These are phyloP conservation scores for Raphidocelis subcapitata DNA, from an alignment of 139 green algal species.

Conservation along the genomic window DNA sequence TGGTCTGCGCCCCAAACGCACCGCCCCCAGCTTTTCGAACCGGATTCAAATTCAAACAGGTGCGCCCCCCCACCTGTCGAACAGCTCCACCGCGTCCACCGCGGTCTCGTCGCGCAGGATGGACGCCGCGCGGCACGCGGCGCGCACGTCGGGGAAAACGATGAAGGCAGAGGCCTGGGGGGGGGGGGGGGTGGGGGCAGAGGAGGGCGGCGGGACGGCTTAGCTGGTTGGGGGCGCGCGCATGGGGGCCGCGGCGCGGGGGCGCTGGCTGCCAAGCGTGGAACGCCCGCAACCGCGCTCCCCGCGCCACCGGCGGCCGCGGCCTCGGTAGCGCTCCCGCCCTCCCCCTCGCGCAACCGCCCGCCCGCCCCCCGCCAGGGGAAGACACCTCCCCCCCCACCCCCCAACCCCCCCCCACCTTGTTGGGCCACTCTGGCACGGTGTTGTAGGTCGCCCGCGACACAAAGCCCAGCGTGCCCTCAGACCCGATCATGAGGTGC, in stretches of 20 bases:
- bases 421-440: constrained; percentile 29
- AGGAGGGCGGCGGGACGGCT: constrained; percentile 8
- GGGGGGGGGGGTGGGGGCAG: neutral
- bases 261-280: too few species aligned
- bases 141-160: constrained; percentile 87
- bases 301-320: too few species aligned
- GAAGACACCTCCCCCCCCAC: too few species aligned
- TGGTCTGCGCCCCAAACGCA: too few species aligned
- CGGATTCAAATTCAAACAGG: neutral
- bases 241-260: too few species aligned
- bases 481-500: constrained; percentile 90
- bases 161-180: constrained; percentile 82
- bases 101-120: constrained; percentile 84
- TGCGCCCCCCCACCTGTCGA: constrained; percentile 62
- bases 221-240: too few species aligned
- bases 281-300: too few species aligned
- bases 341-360: too few species aligned
- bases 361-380: too few species aligned
- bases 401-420: constrained; percentile 11
- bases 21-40: neutral
- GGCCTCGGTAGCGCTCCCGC: too few species aligned
- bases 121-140: constrained; percentile 74
- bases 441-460: constrained; percentile 59
- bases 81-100: constrained; percentile 97
- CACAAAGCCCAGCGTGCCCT: constrained; percentile 96